phyloP scores from a whole-genome alignment of 2,329 filamentous ascomycete genomes.

The Cordyceps javanica region DNA sequence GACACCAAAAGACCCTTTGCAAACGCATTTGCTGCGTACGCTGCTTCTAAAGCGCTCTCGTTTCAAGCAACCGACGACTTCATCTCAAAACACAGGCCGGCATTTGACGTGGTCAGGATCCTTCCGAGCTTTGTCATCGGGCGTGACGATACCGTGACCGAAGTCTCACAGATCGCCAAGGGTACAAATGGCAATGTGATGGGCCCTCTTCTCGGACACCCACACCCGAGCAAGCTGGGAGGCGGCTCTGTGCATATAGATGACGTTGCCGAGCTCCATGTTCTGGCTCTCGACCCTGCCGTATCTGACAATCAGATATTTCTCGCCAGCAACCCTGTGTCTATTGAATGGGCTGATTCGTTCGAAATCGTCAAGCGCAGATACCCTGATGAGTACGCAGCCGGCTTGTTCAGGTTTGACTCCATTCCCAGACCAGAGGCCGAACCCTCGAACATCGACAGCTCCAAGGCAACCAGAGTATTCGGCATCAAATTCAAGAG shows the following conservation, averaged over 20 bases:
- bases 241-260: slow-evolving; percentile 31
- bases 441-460: slow-evolving; percentile 17
- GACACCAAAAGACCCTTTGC: slow-evolving; percentile 20
- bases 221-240: slow-evolving; percentile 16
- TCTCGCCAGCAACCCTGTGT: slow-evolving; percentile 21
- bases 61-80: slow-evolving; percentile 28
- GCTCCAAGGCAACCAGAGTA: slow-evolving; percentile 24
- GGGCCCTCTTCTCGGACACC: slow-evolving; percentile 27
- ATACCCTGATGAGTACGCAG: slow-evolving; percentile 18
- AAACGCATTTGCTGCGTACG: slow-evolving; percentile 28
- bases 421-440: slow-evolving; percentile 1
- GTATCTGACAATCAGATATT: slow-evolving; percentile 21
- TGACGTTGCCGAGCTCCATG: slow-evolving; percentile 33
- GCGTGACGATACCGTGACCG: slow-evolving; percentile 27
- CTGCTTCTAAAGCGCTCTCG: slow-evolving; percentile 29
- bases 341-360: slow-evolving; percentile 32
- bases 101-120: slow-evolving; percentile 30
- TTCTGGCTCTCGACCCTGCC: slow-evolving; percentile 27
- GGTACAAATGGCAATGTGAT: slow-evolving; percentile 27
- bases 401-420: slow-evolving; percentile 17
- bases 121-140: slow-evolving; percentile 32
- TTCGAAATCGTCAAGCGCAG: slow-evolving; percentile 29
- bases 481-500: slow-evolving; percentile 27
- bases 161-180: slow-evolving; percentile 18
- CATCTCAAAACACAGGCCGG: slow-evolving; percentile 25